These are phyloP conservation scores for Pichia sp. DNA, from an alignment of 1,139 yeast genomes.

Conservation along the genomic window DNA sequence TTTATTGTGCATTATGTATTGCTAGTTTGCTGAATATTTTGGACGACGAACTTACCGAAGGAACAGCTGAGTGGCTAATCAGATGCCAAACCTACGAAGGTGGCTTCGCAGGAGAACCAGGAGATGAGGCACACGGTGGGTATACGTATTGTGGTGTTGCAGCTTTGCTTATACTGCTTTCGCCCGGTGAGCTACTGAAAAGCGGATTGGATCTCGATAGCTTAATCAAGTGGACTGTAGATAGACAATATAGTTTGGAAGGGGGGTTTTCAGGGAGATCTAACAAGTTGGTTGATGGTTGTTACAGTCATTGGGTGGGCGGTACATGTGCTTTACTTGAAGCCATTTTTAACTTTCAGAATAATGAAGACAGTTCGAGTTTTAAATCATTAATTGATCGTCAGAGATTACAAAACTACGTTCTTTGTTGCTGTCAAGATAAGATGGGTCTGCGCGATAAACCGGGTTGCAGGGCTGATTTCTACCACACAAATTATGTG, in stretches of 20 bases:
- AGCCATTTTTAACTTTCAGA: slow-evolving; percentile 29
- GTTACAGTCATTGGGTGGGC: slow-evolving; percentile 96
- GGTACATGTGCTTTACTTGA: slow-evolving; percentile 64
- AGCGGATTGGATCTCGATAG: slow-evolving; percentile 30
- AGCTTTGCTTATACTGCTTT: slow-evolving; percentile 45
- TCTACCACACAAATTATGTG: slow-evolving; percentile 86
- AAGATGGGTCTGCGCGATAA: slow-evolving; percentile 69
- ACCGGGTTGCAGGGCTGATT: slow-evolving; percentile 76
- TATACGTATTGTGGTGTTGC: slow-evolving; percentile 90
- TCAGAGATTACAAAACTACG: slow-evolving; percentile 54
- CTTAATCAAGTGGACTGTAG: slow-evolving; percentile 57
- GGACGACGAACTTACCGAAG: slow-evolving; percentile 52
- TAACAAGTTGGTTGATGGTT: slow-evolving; percentile 91
- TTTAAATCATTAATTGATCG: slow-evolving; percentile 38
- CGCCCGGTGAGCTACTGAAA: slow-evolving; percentile 23
- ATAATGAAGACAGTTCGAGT: slow-evolving; percentile 7
- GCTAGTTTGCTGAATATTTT: slow-evolving; percentile 60
- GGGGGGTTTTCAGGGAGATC: slow-evolving; percentile 90
- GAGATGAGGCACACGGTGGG: slow-evolving; percentile 95
- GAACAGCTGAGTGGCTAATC: slow-evolving; percentile 54
- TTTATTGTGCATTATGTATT: slow-evolving; percentile 76
- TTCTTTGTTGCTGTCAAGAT: slow-evolving; percentile 69
- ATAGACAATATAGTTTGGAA: slow-evolving; percentile 63
- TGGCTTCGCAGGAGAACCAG: slow-evolving; percentile 80
- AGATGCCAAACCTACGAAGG: slow-evolving; percentile 91